These are phyloP conservation scores for Bremia lactucae DNA, from an alignment of 352 stramenopile species.

Conservation along the genomic window DNA sequence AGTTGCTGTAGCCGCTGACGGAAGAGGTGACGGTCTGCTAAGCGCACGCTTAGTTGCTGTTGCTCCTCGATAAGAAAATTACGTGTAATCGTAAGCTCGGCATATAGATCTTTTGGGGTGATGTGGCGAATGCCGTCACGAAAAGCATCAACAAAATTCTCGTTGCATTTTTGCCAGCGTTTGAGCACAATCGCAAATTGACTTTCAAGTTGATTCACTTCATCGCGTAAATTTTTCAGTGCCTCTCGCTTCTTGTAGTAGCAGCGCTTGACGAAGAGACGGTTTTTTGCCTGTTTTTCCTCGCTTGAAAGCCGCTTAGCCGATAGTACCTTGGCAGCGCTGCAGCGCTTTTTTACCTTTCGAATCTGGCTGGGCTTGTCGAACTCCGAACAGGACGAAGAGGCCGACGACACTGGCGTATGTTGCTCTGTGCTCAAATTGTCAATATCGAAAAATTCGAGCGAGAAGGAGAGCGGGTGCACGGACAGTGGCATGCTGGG, in stretches of 20 bases:
- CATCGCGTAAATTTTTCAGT: slow-evolving; percentile 30
- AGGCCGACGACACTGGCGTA: slow-evolving; percentile 16
- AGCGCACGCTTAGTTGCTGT: slow-evolving; percentile 27
- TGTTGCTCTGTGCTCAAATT: slow-evolving; percentile 15
- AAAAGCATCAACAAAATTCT: slow-evolving; percentile 19
- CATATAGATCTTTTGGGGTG: slow-evolving; percentile 27
- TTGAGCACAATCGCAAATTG: slow-evolving; percentile 26
- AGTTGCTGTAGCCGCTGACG: slow-evolving; percentile 33
- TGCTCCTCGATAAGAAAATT: slow-evolving; percentile 32
- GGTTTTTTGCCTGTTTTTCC: slow-evolving; percentile 53
- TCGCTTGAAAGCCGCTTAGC: slow-evolving; percentile 33
- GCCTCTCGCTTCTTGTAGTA: slow-evolving; percentile 71
- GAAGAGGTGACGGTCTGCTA: slow-evolving; percentile 32
- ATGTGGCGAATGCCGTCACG: slow-evolving; percentile 21
- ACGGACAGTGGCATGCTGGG: slow-evolving; percentile 13
- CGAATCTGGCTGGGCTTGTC: slow-evolving; percentile 9
- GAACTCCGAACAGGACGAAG: slow-evolving; percentile 12
- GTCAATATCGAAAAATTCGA: slow-evolving; percentile 26
- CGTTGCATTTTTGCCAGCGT: slow-evolving; percentile 23
- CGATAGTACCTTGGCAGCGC: slow-evolving; percentile 12
- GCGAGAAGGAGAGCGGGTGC: slow-evolving; percentile 25
- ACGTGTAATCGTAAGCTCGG: slow-evolving; percentile 30
- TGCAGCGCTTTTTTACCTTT: slow-evolving; percentile 24
- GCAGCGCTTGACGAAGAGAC: slow-evolving; percentile 64
- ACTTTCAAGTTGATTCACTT: slow-evolving; percentile 26